Evolutionary conservation across 495 filamentous ascomycete genomes (phyloP), one percentile per base, ranked within the genome.

Genomic region (Margaritispora aquatica): DNA sequence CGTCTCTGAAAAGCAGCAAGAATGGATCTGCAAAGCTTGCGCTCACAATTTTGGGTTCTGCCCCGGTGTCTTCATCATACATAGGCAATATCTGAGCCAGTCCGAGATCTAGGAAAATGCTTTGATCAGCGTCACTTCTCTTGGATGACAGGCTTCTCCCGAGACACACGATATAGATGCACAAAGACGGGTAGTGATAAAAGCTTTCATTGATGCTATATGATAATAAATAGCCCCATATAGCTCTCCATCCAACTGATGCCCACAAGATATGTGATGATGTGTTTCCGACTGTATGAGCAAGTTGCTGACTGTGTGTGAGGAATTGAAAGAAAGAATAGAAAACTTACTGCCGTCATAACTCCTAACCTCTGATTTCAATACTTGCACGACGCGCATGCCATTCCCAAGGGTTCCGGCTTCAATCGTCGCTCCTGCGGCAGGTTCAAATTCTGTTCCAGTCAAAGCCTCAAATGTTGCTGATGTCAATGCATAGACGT

Each of bases 11-110:
- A 2, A 99, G 80, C 1, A 96, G 75, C n/a, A 99, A 66, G 68
- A 88, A 97, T 5, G 92, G 91, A 66, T 97, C 94, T 13, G 80
- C 78, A 63, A 97, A 89, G 70, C 88, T 94, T n/a, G 88, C 87
- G 65, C 81, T 88, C 41, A 90, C 73, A 24, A 92, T 86, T 36
- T 84, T 78, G 3, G 89, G 84, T 61, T 90, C 88, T 11, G 80
- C 80, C 20, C 85, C 91, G 0, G 84, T 90, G 49, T 89, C 88
- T 64, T 96, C 94, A 61, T 97, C 93, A 56, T 84, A 80, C 75
- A 97, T 85, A 1, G 91, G 90, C 56, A 96, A 80, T 27, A 97
- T 97, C 67, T 97, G 92, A 47, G 84, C 80, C 34, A 99, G 78
- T 10, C 86, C 86, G 49, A 97, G 76, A 68, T 96, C 90, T 92